Percentiles rank a stretch among this genome's conserved stretches.
Evolutionary conservation across 2,329 filamentous ascomycete species (phyloP).

Genomic region (Intubia oerlemansii): DNA sequence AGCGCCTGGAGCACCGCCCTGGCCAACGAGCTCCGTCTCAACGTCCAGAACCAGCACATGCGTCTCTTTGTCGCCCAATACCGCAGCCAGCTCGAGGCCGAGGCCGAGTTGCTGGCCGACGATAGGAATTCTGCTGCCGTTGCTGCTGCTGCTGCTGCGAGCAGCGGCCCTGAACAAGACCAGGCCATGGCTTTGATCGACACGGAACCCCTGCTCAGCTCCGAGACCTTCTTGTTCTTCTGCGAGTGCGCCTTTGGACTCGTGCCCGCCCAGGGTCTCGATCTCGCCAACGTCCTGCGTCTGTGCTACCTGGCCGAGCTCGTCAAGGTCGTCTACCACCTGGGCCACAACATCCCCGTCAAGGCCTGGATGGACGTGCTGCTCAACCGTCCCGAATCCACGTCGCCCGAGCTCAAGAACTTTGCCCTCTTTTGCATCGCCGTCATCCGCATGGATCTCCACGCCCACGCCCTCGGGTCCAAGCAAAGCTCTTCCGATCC

Average conservation of each 20-base stretch:
- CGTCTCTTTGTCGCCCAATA: constrained; percentile 50
- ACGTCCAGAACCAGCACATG: constrained; percentile 51
- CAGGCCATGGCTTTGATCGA: no score
- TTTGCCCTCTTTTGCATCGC: constrained; percentile 33
- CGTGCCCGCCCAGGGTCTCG: constrained; percentile 42
- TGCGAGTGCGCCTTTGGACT: constrained; percentile 57
- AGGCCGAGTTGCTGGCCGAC: no score
- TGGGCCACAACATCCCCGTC: constrained; percentile 30
- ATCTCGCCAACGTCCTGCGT: constrained; percentile 59
- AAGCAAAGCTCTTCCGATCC: no score
- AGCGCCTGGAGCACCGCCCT: constrained; percentile 37
- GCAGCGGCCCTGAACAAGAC: no score
- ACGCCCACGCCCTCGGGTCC: constrained; percentile 10
- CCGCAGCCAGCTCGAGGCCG: constrained; percentile 21
- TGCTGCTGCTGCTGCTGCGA: no score
- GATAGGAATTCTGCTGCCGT: no score
- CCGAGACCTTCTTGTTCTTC: constrained; percentile 63
- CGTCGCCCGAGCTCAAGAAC: constrained; percentile 24
- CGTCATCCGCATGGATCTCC: constrained; percentile 23
- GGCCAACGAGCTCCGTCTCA: constrained; percentile 41
- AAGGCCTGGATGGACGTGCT: constrained; percentile 26
- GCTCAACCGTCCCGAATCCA: constrained; percentile 16
- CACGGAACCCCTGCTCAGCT: no score
- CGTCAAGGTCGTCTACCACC: constrained; percentile 51
- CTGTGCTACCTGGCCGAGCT: constrained; percentile 85